phyloP scores from a whole-genome alignment of 345 rosid genomes.

The Melaleuca quinquenervia region DNA sequence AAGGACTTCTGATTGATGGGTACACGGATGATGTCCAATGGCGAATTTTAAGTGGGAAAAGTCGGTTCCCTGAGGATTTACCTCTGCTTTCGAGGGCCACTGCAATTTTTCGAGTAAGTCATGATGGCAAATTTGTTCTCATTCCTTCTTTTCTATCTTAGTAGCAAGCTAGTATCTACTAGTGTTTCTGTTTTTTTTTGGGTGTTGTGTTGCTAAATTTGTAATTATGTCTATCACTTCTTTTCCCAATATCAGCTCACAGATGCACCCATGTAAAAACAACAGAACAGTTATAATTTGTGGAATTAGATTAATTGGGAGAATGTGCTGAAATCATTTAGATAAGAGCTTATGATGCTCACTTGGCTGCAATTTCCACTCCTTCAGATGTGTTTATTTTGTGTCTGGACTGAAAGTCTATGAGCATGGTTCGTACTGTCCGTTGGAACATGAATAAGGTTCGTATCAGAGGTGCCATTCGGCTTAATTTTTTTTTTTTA shows the following conservation, averaged over 20 bases:
- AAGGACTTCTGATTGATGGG: slow-evolving; percentile 43
- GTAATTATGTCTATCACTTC: background rate
- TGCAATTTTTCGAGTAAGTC: slow-evolving; percentile 77
- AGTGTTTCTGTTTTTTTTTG: background rate
- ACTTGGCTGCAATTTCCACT: background rate
- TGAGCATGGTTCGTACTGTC: background rate
- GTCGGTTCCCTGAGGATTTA: slow-evolving; percentile 55
- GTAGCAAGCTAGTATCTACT: background rate
- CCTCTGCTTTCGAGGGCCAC: slow-evolving; percentile 69
- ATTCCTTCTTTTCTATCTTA: background rate
- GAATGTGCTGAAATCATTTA: background rate
- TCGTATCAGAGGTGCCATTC: background rate
- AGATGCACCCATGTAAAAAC: background rate
- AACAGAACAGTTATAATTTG: background rate
- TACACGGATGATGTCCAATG: slow-evolving; percentile 42
- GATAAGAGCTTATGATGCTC: background rate
- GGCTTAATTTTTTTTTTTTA: background rate
- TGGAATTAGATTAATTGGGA: background rate
- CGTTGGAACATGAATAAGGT: background rate
- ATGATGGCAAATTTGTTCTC: background rate
- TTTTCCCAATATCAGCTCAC: background rate
- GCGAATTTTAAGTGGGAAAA: slow-evolving; percentile 78
- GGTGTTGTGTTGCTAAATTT: background rate
- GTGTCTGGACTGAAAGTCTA: background rate
- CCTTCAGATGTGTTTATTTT: background rate